These are phyloP conservation scores for Decorospora gaudefroyi DNA, from an alignment of 2,329 filamentous ascomycete genomes.

Conservation along the genomic window DNA sequence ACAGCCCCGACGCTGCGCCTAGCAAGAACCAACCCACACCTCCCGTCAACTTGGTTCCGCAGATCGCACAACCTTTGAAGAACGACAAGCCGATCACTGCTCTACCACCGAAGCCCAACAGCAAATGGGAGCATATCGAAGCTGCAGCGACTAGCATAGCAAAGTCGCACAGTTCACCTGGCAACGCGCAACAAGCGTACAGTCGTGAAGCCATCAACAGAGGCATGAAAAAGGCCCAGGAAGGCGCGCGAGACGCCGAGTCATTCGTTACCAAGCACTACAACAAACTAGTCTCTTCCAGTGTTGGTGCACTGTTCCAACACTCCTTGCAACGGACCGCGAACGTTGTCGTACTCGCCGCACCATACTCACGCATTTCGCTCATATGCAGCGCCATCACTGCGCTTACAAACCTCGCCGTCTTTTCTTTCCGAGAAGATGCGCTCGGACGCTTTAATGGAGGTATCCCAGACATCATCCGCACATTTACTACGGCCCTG, in stretches of 20 bases:
- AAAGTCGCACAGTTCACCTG: slow-evolving; percentile 46
- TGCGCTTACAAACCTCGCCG: slow-evolving; percentile 69
- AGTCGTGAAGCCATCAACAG: slow-evolving; percentile 43
- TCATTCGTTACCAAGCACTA: slow-evolving; percentile 34
- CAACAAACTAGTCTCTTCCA: slow-evolving; percentile 46
- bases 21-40: slow-evolving; percentile 26
- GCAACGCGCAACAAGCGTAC: slow-evolving; percentile 43
- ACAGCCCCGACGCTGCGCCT: slow-evolving; percentile 19
- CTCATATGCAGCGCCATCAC: slow-evolving; percentile 61
- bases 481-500: slow-evolving; percentile 71
- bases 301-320: slow-evolving; percentile 69
- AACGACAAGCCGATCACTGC: slow-evolving; percentile 54
- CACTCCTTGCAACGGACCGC: slow-evolving; percentile 69
- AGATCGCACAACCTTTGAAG: slow-evolving; percentile 55
- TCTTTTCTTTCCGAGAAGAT: slow-evolving; percentile 78
- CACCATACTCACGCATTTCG: slow-evolving; percentile 66
- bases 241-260: slow-evolving; percentile 35
- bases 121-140: slow-evolving; percentile 34
- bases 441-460: slow-evolving; percentile 82
- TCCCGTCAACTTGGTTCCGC: slow-evolving; percentile 54
- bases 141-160: slow-evolving; percentile 50
- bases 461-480: slow-evolving; percentile 75
- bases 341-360: slow-evolving; percentile 70
- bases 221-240: slow-evolving; percentile 41
- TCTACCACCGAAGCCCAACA: slow-evolving; percentile 47